A percentile compares a stretch with the other conserved stretches of the same genome.
phyloP scores from a whole-genome alignment of 805 yeast species.

The Metschnikowia dekortorum region DNA sequence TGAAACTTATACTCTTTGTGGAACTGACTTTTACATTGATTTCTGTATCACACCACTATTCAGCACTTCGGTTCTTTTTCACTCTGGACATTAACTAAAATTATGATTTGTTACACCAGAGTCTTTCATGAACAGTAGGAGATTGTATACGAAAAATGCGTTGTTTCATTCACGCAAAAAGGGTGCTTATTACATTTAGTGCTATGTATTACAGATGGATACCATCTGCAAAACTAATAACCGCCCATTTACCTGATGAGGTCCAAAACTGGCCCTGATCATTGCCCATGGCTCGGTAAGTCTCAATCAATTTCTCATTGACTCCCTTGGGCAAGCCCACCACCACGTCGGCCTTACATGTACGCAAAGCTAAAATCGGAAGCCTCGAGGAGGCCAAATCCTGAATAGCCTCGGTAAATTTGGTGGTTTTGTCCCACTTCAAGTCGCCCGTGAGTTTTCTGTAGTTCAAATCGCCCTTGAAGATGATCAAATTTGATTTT shows the following conservation, averaged over 20 bases:
- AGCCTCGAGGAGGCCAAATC: conserved; percentile 57
- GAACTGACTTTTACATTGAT: no score
- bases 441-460: conserved; percentile 91
- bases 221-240: conserved; percentile 39
- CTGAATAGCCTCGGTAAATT: conserved; percentile 68
- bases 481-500: conserved; percentile 66
- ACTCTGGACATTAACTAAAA: no score
- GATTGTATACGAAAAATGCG: no score
- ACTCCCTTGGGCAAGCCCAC: conserved; percentile 77
- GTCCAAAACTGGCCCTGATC: conserved; percentile 76
- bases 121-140: no score
- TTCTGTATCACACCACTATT: no score
- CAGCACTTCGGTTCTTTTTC: no score
- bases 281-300: conserved; percentile 57
- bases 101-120: no score
- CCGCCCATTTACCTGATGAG: conserved; percentile 91
- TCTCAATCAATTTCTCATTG: conserved; percentile 59
- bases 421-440: conserved; percentile 78
- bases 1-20: no score
- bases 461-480: conserved; percentile 95
- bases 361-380: conserved; percentile 72
- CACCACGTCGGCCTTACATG: conserved; percentile 93
- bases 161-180: not conserved
- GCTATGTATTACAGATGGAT: not conserved
- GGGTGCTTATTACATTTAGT: not conserved